These are phyloP conservation scores for Chrysanthemum lavandulifolium DNA, from an alignment of 129 eudicot species.

Conservation along the genomic window DNA sequence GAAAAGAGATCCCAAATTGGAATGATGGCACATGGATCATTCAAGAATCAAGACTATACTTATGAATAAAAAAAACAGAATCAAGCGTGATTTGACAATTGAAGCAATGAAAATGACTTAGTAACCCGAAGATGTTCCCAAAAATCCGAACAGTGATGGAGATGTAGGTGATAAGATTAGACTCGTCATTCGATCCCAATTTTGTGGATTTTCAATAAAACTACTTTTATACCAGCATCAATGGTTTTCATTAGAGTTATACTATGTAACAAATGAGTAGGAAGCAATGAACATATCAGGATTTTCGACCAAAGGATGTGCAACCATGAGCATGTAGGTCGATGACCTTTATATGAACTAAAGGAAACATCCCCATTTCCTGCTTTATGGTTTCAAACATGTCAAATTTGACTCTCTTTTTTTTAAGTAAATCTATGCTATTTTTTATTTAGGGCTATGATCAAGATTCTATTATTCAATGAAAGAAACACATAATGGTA, in stretches of 20 bases:
- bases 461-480: slow-evolving; percentile 1
- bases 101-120: slow-evolving; percentile 35
- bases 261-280: neutral
- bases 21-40: slow-evolving; percentile 26
- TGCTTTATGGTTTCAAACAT: neutral
- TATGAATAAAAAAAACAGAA: neutral
- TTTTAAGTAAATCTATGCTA: neutral
- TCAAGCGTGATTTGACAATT: slow-evolving; percentile 5
- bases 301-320: neutral
- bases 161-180: slow-evolving; percentile 34
- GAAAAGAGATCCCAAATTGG: slow-evolving; percentile 7
- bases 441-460: neutral
- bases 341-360: slow-evolving; percentile 28
- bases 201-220: slow-evolving; percentile 29
- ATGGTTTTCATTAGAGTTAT: slow-evolving; percentile 8
- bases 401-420: neutral
- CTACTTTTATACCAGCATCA: slow-evolving; percentile 11
- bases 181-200: slow-evolving; percentile 23
- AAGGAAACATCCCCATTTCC: slow-evolving; percentile 18
- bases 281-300: neutral
- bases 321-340: neutral
- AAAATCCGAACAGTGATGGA: slow-evolving; percentile 35
- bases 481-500: slow-evolving; percentile 25
- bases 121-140: slow-evolving; percentile 23
- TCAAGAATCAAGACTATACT: slow-evolving; percentile 21